Evolutionary conservation across 805 yeast species (phyloP), one percentile per base, ranked within the genome.

Genomic region (Lipomyces starkeyi): DNA sequence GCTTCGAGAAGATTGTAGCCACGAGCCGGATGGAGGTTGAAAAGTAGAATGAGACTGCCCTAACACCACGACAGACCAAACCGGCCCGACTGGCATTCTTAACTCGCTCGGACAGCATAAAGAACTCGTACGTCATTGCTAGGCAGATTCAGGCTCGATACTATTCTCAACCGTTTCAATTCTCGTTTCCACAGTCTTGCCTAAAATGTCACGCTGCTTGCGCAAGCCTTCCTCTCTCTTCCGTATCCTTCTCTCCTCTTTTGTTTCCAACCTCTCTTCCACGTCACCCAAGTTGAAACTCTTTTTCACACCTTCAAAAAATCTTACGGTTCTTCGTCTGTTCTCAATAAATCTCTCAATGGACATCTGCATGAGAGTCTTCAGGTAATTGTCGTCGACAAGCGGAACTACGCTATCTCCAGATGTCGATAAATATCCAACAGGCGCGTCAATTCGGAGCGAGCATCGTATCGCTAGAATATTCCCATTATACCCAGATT

Each of bases 401-500:
- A 88, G 77, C 14, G 83, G 54, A 13, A 68, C 56, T 9, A 62
- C 14, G 22, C 40, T 7, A 25, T 55, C 57, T 25, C 64, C 62
- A 29, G 58, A 40, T 73, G 0, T 77, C 74, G 25, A 83, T 25
- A 78, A 75, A 72, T 79, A 85, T 0, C 93, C 97, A 40, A 91
- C 85, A 0, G 97, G 97, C 0, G 88, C 82, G 75, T 92, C 97
- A 29, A 92, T 77, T 69, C 86, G 86, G 66, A 92, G 87, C 3
- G 91, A 87, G 56, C 87, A 89, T 71, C 97, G 81, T 22, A 92
- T 78, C 0, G 93, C 97, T 6, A 92, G 96, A 13, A 89, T 82
- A 72, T 87, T 85, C 73, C 91, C 91, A 7, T 96, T 96, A 58
- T 92, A 91, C 0, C 97, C 97, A 37, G 91, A 84, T 77, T 92